phyloP scores from a whole-genome alignment of 768 basidiomycete genomes.

The Podaxis carcinomalis region DNA sequence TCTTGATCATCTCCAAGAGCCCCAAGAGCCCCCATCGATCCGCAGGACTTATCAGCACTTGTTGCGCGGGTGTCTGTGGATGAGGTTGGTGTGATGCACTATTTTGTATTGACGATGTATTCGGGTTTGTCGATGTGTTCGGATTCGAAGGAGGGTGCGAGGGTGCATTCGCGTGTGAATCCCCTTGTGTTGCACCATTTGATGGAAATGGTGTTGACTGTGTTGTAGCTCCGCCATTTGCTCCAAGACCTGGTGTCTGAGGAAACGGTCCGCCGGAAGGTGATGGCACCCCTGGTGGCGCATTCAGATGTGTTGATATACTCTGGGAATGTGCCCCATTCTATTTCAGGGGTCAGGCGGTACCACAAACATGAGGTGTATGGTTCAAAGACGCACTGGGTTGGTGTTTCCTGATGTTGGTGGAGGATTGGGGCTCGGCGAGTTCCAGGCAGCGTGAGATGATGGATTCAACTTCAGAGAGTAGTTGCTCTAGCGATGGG shows the following conservation, averaged over 20 bases:
- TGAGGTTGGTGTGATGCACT: slow-evolving; percentile 38
- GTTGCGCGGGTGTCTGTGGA: slow-evolving; percentile 89
- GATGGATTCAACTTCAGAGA: slow-evolving; percentile 61
- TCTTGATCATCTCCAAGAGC: slow-evolving; percentile 83
- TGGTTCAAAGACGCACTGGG: slow-evolving; percentile 4
- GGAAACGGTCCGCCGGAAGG: slow-evolving; percentile 22
- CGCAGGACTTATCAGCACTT: slow-evolving; percentile 87
- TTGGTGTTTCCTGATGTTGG: slow-evolving; percentile 14
- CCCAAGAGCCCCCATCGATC: slow-evolving; percentile 94
- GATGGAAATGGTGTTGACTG: slow-evolving; percentile 30
- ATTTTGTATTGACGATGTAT: slow-evolving; percentile 26
- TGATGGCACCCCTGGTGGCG: slow-evolving; percentile 43
- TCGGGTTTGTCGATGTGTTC: slow-evolving; percentile 30
- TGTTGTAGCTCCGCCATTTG: slow-evolving; percentile 23
- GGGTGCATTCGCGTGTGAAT: slow-evolving; percentile 27
- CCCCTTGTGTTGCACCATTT: slow-evolving; percentile 30
- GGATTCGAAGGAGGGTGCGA: slow-evolving; percentile 31
- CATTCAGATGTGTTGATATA: slow-evolving; percentile 45
- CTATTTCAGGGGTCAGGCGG: slow-evolving; percentile 8
- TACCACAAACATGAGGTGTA: background rate
- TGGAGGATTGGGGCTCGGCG: slow-evolving; percentile 42
- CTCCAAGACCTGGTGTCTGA: slow-evolving; percentile 23
- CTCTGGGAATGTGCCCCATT: slow-evolving; percentile 37
- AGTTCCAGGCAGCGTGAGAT: slow-evolving; percentile 62
- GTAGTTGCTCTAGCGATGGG: slow-evolving; percentile 45